Evolutionary conservation across 495 filamentous ascomycete species (phyloP), one percentile per base, ranked within the genome.

Genomic region (Apodospora peruviana): DNA sequence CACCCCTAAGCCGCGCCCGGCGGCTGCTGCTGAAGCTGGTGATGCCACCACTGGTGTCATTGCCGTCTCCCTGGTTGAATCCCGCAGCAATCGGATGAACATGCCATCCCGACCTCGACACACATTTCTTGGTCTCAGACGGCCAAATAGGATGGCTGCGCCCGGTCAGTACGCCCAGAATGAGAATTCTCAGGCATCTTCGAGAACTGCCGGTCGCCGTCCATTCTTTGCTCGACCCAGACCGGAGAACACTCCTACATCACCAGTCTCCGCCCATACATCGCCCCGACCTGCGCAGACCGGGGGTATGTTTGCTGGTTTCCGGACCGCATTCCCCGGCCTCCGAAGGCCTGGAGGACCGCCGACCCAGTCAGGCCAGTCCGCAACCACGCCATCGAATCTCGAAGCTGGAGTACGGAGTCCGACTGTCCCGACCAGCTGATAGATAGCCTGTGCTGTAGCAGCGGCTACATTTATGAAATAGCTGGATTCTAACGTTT

Each of bases 1-100:
- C 64, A 81, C 87, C 29, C 90, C 90, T 0, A 95, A 95, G 61
- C 87, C 87, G 17, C 85, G 86, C 5, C 59, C 69, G 1, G 51
- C 61, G 11, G 62, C 60, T 16, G 62, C 60, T 16, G 54, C 63
- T 8, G 67, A 71, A 7, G 57, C 63, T 20, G 65, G 55, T 21
- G 60, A 62, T 24, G 59, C 56, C 19, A 56, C 51, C 12, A 44
- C 51, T 10, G 53, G 53, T 7, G 52, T 59, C 34, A 59, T 61
- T n/a, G 46, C 56, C 14, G 62, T 61, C 17, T 50, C 51, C 2
- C 37, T 63, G 2, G 42, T 27, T 38, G 55, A 61, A 36, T 34
- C 52, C 9, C 65, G 62, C 27, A 64, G 53, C 29, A 54, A 63
- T 38, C 67, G 72, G 1, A 69, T 74, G 56, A 74, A 73, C 39